Conservation (phyloP, 2,329 filamentous ascomycete genomes). For the Arachnomyces sp. region DNA sequence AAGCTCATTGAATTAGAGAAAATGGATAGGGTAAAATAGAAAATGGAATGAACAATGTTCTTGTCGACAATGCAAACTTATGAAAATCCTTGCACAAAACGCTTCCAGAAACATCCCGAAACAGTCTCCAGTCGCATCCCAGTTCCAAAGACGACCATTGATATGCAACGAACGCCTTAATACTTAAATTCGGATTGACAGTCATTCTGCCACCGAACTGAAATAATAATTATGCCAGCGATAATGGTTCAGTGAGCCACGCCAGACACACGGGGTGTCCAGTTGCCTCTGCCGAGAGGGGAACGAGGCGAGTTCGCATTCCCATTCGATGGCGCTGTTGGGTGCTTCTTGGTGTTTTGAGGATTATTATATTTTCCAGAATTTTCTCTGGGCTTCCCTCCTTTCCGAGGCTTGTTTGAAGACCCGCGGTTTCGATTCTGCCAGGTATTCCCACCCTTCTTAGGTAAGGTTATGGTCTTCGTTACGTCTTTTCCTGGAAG, state of each 20-base stretch:
- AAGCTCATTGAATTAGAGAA: too few relatives aligned
- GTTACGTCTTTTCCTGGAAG: constrained; percentile 39
- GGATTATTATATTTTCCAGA: constrained; percentile 27
- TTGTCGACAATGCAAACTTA: too few relatives aligned
- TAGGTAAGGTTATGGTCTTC: constrained; percentile 33
- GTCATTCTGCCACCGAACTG: constrained; percentile 1
- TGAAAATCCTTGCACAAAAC: neutral
- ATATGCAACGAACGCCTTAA: neutral
- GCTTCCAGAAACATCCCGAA: constrained; percentile 5
- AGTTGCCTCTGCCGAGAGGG: constrained; percentile 3
- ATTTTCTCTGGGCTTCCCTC: constrained; percentile 33
- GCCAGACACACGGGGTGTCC: constrained; percentile 3
- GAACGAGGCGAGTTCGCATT: constrained; percentile 4
- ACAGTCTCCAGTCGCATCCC: neutral
- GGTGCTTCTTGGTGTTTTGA: constrained; percentile 9
- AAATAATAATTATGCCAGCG: neutral
- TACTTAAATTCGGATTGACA: neutral
- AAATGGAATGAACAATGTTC: too few relatives aligned
- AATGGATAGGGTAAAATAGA: too few relatives aligned
- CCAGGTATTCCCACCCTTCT: constrained; percentile 21
- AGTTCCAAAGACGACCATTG: neutral
- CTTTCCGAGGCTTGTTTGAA: constrained; percentile 24
- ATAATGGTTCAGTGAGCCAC: constrained; percentile 1
- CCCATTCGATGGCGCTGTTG: constrained; percentile 4
- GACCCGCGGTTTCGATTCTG: constrained; percentile 20